Percentiles rank a stretch among this genome's conserved stretches.
These are phyloP conservation scores for Ascocoryne sarcoides DNA, from an alignment of 2,329 filamentous ascomycete genomes.

Conservation along the genomic window DNA sequence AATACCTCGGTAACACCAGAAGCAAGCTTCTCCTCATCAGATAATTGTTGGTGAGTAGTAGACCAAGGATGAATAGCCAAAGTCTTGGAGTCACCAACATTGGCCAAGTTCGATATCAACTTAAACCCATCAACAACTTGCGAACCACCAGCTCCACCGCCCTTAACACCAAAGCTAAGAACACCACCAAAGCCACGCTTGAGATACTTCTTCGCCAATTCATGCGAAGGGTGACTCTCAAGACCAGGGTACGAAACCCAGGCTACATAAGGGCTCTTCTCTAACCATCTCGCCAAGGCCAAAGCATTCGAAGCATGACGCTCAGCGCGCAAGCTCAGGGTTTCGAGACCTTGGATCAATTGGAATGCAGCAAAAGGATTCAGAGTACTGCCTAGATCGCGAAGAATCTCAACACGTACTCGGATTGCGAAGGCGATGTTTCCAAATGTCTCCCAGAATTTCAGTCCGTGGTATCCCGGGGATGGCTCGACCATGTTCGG, in stretches of 20 bases:
- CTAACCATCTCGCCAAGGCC: constrained; percentile 71
- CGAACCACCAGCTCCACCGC: constrained; percentile 71
- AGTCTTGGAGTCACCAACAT: constrained; percentile 93
- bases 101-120: constrained; percentile 90
- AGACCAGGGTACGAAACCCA: constrained; percentile 96
- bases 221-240: constrained; percentile 70
- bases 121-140: constrained; percentile 91
- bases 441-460: constrained; percentile 91
- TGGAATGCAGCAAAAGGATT: constrained; percentile 93
- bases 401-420: constrained; percentile 79
- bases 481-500: constrained; percentile 86
- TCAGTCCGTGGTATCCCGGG: constrained; percentile 84
- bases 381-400: constrained; percentile 73
- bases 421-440: constrained; percentile 74
- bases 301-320: constrained; percentile 79
- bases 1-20: constrained; percentile 73
- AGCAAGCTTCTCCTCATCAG: constrained; percentile 66
- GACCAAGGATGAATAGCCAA: constrained; percentile 92
- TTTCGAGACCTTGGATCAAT: constrained; percentile 81
- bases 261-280: constrained; percentile 71
- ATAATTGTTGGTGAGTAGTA: constrained; percentile 89
- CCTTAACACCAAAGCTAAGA: constrained; percentile 87
- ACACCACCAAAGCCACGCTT: constrained; percentile 81
- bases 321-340: constrained; percentile 77
- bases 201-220: constrained; percentile 78